A percentile compares a stretch with the other conserved stretches of the same genome.
These are phyloP conservation scores for Penicillium sp. DNA, from an alignment of 2,329 filamentous ascomycete genomes.

Conservation along the genomic window DNA sequence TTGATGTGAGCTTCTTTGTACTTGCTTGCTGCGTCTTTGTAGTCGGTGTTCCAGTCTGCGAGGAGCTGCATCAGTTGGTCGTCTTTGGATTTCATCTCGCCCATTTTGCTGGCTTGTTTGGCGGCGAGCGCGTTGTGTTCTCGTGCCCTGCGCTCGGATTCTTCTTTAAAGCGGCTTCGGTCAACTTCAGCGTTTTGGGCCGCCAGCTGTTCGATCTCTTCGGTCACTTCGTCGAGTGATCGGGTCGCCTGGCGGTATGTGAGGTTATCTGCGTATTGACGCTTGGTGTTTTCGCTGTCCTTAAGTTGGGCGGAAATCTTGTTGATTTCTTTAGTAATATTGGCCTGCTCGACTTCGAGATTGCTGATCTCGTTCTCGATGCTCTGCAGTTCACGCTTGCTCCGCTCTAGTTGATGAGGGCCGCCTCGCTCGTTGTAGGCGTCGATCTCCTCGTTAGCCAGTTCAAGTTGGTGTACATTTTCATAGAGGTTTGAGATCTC, in stretches of 20 bases:
- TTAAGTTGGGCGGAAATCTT: conserved; percentile 66
- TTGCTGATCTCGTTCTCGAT: conserved; percentile 59
- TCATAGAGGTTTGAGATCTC: conserved; percentile 63
- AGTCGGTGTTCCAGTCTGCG: conserved; percentile 74
- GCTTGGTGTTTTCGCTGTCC: conserved; percentile 72
- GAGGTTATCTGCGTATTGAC: conserved; percentile 81
- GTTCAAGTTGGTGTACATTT: conserved; percentile 66
- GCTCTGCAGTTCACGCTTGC: conserved; percentile 58
- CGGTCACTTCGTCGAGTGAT: conserved; percentile 57
- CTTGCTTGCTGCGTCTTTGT: conserved; percentile 67
- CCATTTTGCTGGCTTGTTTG: conserved; percentile 64
- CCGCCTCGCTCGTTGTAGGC: conserved; percentile 71
- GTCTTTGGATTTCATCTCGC: conserved; percentile 74
- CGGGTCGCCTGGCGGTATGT: conserved; percentile 68
- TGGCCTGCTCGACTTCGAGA: conserved; percentile 59
- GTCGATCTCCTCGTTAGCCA: conserved; percentile 67
- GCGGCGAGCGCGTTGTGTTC: conserved; percentile 62
- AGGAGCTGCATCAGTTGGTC: conserved; percentile 63
- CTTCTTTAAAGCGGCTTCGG: conserved; percentile 61
- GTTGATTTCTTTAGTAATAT: conserved; percentile 63
- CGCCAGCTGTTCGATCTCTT: conserved; percentile 66
- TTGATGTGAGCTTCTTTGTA: conserved; percentile 84
- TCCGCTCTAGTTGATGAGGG: conserved; percentile 58
- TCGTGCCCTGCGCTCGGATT: conserved; percentile 60
- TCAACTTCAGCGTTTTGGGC: conserved; percentile 73